Conservation (phyloP, 495 filamentous ascomycete species). For the Penicillium herquei region DNA sequence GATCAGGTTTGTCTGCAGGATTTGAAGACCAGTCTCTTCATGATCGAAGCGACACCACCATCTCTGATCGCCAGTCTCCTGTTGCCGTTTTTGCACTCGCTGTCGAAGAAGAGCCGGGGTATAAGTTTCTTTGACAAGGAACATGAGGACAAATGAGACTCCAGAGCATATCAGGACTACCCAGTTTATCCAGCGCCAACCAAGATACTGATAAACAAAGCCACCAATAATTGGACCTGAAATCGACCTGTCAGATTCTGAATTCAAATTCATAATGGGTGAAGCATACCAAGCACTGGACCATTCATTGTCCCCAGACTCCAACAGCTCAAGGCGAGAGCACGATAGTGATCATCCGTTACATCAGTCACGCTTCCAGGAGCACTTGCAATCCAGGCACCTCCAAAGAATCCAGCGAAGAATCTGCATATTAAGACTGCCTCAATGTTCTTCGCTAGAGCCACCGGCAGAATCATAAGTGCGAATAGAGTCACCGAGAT, state of each 20-base stretch:
- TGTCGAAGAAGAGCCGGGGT: constrained; percentile 59
- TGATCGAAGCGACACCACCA: constrained; percentile 67
- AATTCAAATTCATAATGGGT: too few relatives aligned
- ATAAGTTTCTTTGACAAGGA: constrained; percentile 66
- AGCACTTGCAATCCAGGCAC: constrained; percentile 65
- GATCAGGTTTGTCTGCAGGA: constrained; percentile 57
- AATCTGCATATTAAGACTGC: constrained; percentile 58
- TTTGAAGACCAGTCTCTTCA: constrained; percentile 23
- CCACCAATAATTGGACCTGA: constrained; percentile 65
- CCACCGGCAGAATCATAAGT: constrained; percentile 66
- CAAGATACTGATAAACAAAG: constrained; percentile 67
- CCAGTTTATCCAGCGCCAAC: constrained; percentile 84
- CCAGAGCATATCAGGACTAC: constrained; percentile 65
- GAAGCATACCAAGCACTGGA: constrained; percentile 46
- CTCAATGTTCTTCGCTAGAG: constrained; percentile 62
- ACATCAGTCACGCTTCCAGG: constrained; percentile 79
- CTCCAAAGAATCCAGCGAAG: constrained; percentile 63
- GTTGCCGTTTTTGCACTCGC: constrained; percentile 55
- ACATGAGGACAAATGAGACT: constrained; percentile 46
- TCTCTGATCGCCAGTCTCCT: constrained; percentile 60
- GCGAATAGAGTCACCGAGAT: constrained; percentile 58
- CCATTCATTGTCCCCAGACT: constrained; percentile 74
- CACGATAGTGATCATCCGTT: constrained; percentile 60
- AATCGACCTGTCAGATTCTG: background rate
- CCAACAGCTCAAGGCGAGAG: constrained; percentile 66